Percentiles rank a stretch among this genome's conserved stretches.
Conservation (phyloP, 495 filamentous ascomycete genomes). For the Usnea hakonensis region DNA sequence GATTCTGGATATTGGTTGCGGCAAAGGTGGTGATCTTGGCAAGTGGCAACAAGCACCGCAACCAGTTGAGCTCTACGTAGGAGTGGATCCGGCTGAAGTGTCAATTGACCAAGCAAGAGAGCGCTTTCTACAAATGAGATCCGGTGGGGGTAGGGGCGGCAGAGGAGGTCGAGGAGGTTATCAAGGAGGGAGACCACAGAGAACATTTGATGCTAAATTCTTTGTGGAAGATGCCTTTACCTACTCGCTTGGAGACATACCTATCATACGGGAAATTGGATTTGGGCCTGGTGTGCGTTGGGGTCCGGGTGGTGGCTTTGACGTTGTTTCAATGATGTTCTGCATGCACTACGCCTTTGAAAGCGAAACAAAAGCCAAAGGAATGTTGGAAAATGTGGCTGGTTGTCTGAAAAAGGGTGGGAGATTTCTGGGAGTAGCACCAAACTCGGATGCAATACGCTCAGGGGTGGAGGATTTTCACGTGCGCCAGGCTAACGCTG, state of each 20-base stretch:
- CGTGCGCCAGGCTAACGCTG: constrained; percentile 43
- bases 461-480: constrained; percentile 56
- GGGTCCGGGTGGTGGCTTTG: constrained; percentile 70
- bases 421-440: constrained; percentile 85
- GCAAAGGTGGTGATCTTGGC: constrained; percentile 88
- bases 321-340: constrained; percentile 98
- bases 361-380: constrained; percentile 74
- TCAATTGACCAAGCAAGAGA: constrained; percentile 84
- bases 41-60: constrained; percentile 94
- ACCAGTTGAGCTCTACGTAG: constrained; percentile 78
- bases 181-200: constrained; percentile 37
- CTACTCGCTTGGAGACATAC: constrained; percentile 66
- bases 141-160: constrained; percentile 48
- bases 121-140: constrained; percentile 68
- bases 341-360: constrained; percentile 99
- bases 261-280: constrained; percentile 72
- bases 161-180: constrained; percentile 44
- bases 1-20: constrained; percentile 90
- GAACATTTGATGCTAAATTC: constrained; percentile 76
- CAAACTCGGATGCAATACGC: constrained; percentile 82
- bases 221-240: constrained; percentile 83
- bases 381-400: constrained; percentile 90
- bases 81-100: constrained; percentile 84
- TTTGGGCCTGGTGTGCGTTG: constrained; percentile 65
- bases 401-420: constrained; percentile 86